phyloP scores from a whole-genome alignment of 2,329 filamentous ascomycete species.

The Xylaria sp. region DNA sequence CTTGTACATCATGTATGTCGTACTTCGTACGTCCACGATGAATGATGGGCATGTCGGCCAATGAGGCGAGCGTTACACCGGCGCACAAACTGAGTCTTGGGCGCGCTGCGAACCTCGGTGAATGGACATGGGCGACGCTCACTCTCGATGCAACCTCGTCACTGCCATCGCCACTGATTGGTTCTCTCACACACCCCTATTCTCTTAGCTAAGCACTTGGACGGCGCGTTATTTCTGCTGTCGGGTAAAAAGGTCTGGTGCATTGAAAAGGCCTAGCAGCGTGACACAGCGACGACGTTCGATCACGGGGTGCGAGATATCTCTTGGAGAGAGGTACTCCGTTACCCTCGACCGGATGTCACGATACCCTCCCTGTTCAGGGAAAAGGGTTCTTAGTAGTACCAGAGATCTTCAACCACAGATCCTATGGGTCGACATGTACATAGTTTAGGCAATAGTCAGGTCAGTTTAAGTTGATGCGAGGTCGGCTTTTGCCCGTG shows the following conservation, averaged over 20 bases:
- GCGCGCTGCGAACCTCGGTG: not conserved
- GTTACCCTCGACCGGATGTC: not conserved
- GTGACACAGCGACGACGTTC: slow-evolving; percentile 4
- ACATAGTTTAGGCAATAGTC: no score
- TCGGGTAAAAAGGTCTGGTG: not conserved
- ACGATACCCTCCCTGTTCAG: not conserved
- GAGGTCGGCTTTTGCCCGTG: no score
- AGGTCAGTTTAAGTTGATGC: no score
- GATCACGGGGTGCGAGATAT: not conserved
- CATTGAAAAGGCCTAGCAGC: slow-evolving; percentile 5
- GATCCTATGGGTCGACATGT: no score
- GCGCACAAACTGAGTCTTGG: not conserved
- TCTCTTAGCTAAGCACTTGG: not conserved
- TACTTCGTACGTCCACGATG: not conserved
- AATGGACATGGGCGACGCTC: not conserved
- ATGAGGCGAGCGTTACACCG: not conserved
- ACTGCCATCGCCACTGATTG: not conserved
- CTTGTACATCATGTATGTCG: not conserved
- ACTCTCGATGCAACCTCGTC: not conserved
- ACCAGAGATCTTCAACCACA: not conserved
- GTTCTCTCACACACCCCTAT: not conserved
- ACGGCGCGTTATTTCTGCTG: not conserved
- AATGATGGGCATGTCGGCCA: not conserved
- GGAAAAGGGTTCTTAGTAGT: not conserved
- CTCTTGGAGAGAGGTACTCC: not conserved